Conservation (phyloP, 305 asterid species). For the Withania somnifera region DNA sequence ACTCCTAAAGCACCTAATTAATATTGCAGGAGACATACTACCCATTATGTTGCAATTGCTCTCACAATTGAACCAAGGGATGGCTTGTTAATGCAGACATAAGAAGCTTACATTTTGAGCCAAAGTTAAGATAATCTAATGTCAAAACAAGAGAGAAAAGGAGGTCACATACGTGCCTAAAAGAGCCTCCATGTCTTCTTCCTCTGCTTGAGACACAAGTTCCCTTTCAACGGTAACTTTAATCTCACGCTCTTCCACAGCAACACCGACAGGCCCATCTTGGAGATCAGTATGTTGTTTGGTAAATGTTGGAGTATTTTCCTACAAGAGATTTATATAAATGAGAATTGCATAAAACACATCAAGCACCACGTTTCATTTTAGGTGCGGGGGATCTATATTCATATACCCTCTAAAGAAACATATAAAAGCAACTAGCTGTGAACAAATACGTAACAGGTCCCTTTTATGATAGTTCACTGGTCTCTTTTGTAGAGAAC, state of each 20-base stretch:
- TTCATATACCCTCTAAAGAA: not conserved
- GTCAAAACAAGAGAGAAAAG: not conserved
- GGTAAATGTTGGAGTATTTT: constrained; percentile 53
- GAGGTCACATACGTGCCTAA: constrained; percentile 83
- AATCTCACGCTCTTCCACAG: constrained; percentile 50
- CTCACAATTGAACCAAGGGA: not conserved
- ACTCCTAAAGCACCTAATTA: not conserved
- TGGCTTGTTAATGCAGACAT: not conserved
- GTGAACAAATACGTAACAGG: not conserved
- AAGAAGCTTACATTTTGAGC: not conserved
- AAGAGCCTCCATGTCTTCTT: constrained; percentile 99
- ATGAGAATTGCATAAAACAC: not conserved
- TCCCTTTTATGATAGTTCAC: not conserved
- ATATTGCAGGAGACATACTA: not conserved
- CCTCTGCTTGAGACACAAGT: constrained; percentile 96
- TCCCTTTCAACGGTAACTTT: constrained; percentile 97
- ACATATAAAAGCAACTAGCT: not conserved
- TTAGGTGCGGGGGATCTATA: not conserved
- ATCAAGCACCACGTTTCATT: not conserved
- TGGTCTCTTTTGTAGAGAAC: not conserved
- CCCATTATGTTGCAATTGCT: not conserved
- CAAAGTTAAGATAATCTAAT: not conserved
- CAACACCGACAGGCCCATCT: constrained; percentile 51
- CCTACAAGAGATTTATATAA: constrained; percentile 31
- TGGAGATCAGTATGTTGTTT: constrained; percentile 46